phyloP scores from a whole-genome alignment of 257 asterid genomes.

The Fraxinus pennsylvanica region DNA sequence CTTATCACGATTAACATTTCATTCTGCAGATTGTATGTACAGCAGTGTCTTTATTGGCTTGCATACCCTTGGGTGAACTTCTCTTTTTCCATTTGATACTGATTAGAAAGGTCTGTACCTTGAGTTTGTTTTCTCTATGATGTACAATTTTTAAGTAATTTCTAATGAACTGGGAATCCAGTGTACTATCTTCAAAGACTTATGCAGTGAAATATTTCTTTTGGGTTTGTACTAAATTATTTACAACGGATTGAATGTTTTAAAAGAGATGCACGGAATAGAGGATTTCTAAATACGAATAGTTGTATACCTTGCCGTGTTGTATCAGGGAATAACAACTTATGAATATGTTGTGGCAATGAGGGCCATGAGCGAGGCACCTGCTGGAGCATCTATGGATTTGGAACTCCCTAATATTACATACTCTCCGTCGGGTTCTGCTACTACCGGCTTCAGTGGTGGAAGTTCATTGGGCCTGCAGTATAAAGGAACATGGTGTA shows the following conservation, averaged over 20 bases:
- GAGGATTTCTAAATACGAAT: slow-evolving; percentile 1
- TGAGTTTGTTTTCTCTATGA: slow-evolving; percentile 16
- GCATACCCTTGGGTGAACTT: slow-evolving; percentile 94
- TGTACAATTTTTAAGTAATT: neutral
- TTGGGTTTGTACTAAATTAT: neutral
- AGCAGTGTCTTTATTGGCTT: slow-evolving; percentile 83
- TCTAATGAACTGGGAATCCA: neutral
- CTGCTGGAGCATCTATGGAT: slow-evolving; percentile 73
- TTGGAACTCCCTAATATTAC: slow-evolving; percentile 74
- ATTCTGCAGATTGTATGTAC: slow-evolving; percentile 84
- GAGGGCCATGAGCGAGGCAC: slow-evolving; percentile 97
- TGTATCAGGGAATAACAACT: slow-evolving; percentile 83
- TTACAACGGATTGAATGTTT: neutral
- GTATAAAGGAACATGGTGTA: slow-evolving; percentile 99
- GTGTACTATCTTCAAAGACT: neutral
- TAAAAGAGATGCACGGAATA: neutral
- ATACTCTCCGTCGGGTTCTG: slow-evolving; percentile 90
- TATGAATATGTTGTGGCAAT: slow-evolving; percentile 96
- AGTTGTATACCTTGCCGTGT: slow-evolving; percentile 14
- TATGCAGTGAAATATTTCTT: neutral
- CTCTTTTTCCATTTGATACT: slow-evolving; percentile 98
- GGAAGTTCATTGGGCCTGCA: slow-evolving; percentile 98
- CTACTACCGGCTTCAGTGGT: slow-evolving; percentile 93
- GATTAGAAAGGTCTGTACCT: slow-evolving; percentile 67
- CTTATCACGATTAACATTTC: slow-evolving; percentile 17